phyloP scores from a whole-genome alignment of 768 basidiomycete species.

The Lactarius psammicola region DNA sequence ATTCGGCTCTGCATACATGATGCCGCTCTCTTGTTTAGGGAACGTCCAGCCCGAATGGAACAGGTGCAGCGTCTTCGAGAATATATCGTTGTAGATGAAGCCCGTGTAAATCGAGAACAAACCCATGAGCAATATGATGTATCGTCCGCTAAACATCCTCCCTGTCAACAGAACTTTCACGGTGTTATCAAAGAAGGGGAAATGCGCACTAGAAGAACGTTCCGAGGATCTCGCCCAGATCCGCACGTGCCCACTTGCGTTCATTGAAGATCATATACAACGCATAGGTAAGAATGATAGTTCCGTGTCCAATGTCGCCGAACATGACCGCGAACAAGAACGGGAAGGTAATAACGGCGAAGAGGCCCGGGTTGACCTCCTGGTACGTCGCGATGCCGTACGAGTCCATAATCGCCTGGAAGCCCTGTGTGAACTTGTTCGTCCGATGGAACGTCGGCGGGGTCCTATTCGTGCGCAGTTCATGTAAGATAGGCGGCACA shows the following conservation, averaged over 20 bases:
- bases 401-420: conserved; percentile 97
- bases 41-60: conserved; percentile 89
- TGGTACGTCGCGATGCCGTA: conserved; percentile 95
- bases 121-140: conserved; percentile 99
- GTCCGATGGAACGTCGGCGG: conserved; percentile 95
- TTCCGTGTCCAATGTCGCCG: conserved; percentile 96
- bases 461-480: conserved; percentile 82
- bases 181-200: conserved; percentile 1
- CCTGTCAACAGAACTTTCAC: conserved; percentile 28
- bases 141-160: conserved; percentile 76
- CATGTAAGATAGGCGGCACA: conserved; percentile 89
- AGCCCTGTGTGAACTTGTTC: conserved; percentile 94
- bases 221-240: conserved; percentile 80
- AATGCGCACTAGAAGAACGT: conserved; percentile 88
- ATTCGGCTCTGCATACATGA: conserved; percentile 51
- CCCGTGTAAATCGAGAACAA: conserved; percentile 95
- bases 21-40: conserved; percentile 44
- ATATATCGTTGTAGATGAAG: conserved; percentile 98
- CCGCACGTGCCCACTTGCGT: conserved; percentile 67
- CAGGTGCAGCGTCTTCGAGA: conserved; percentile 87
- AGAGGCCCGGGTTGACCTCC: conserved; percentile 95
- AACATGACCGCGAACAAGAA: conserved; percentile 99
- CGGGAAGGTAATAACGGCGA: conserved; percentile 90
- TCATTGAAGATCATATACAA: conserved; percentile 86
- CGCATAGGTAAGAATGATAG: conserved; percentile 75